These are phyloP conservation scores for Huntiella moniliformis DNA, from an alignment of 2,329 filamentous ascomycete genomes.

Conservation along the genomic window DNA sequence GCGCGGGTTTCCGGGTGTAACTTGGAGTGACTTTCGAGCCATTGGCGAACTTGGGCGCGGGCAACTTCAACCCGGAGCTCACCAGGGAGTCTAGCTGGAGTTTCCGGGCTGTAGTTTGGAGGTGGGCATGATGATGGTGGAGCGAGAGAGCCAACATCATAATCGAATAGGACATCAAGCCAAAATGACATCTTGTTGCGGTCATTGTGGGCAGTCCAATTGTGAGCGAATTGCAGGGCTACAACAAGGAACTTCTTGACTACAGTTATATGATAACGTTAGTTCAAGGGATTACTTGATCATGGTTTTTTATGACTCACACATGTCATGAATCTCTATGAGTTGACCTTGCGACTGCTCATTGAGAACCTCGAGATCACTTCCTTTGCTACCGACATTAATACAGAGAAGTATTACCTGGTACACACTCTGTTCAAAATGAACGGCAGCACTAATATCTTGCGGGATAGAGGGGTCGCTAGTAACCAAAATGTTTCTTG, in stretches of 20 bases:
- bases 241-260: constrained; percentile 50
- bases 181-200: constrained; percentile 53
- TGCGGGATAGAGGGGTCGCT: constrained; percentile 46
- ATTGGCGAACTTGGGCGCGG: constrained; percentile 42
- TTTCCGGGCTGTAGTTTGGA: not conserved
- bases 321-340: constrained; percentile 45
- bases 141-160: constrained; percentile 22
- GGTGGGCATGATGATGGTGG: constrained; percentile 19
- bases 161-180: constrained; percentile 46
- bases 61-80: constrained; percentile 32
- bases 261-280: constrained; percentile 15
- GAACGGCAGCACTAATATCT: constrained; percentile 44
- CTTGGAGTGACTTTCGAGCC: constrained; percentile 40
- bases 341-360: constrained; percentile 37
- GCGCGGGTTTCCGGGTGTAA: constrained; percentile 37
- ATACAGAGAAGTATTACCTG: constrained; percentile 47
- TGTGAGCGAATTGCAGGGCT: constrained; percentile 46
- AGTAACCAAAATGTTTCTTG: constrained; percentile 44
- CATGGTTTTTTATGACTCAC: constrained; percentile 23
- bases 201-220: constrained; percentile 51
- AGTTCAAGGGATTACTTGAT: not conserved
- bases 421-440: constrained; percentile 47
- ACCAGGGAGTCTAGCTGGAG: not conserved
- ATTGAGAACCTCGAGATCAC: constrained; percentile 43
- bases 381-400: constrained; percentile 48